A percentile compares a stretch with the other conserved stretches of the same genome.
Conservation (phyloP, 1,139 yeast species). For the Nakaseomyces bracarensis region DNA sequence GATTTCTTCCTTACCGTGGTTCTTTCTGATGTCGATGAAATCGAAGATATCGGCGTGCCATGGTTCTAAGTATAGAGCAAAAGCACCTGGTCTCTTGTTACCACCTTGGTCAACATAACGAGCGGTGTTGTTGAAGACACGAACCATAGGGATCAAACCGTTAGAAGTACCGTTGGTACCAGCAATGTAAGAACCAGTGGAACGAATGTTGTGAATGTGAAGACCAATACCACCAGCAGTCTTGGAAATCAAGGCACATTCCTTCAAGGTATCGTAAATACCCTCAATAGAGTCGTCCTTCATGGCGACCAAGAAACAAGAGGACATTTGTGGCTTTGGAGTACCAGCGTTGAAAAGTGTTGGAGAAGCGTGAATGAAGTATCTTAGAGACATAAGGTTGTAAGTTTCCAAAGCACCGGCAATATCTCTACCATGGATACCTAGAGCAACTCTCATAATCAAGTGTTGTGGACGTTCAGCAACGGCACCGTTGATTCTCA, state of each 20-base stretch:
- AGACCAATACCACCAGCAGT: slow-evolving; percentile 90
- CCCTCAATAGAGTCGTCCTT: slow-evolving; percentile 88
- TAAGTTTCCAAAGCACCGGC: slow-evolving; percentile 69
- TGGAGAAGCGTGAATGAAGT: slow-evolving; percentile 84
- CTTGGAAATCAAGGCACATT: slow-evolving; percentile 78
- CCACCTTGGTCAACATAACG: slow-evolving; percentile 93
- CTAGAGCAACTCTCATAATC: slow-evolving; percentile 82
- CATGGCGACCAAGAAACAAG: slow-evolving; percentile 82
- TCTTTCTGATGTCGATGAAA: slow-evolving; percentile 72
- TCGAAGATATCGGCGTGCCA: slow-evolving; percentile 87
- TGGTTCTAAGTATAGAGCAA: slow-evolving; percentile 80
- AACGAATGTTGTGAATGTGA: slow-evolving; percentile 73
- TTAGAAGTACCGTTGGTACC: slow-evolving; percentile 89
- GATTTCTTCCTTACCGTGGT: slow-evolving; percentile 84
- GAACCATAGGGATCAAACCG: slow-evolving; percentile 82
- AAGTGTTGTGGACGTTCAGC: slow-evolving; percentile 88
- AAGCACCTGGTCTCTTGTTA: slow-evolving; percentile 88
- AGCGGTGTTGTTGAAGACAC: slow-evolving; percentile 85
- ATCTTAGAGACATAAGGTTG: slow-evolving; percentile 72
- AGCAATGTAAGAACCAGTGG: slow-evolving; percentile 77
- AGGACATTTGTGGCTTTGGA: slow-evolving; percentile 73
- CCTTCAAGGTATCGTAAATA: slow-evolving; percentile 75
- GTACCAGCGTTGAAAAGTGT: slow-evolving; percentile 88
- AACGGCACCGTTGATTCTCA: slow-evolving; percentile 53
- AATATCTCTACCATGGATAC: slow-evolving; percentile 72